Evolutionary conservation across 768 basidiomycete species (phyloP).

Genomic region (Suillus americanus): DNA sequence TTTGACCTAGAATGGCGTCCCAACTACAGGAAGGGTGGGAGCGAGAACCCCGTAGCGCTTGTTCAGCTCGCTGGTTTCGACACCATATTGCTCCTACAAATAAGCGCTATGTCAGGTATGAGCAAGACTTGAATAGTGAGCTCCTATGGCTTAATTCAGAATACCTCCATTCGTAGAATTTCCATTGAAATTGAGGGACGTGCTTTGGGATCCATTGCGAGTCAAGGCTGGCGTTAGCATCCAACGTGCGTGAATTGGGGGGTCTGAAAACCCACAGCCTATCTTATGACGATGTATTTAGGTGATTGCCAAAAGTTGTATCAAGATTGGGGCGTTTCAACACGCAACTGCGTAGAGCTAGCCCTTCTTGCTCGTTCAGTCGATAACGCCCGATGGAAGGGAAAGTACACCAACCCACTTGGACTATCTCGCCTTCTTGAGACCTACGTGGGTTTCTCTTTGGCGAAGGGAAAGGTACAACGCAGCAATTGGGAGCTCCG

Average conservation of each 20-base stretch:
- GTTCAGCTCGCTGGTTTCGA: constrained; percentile 66
- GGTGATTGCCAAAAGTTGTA: constrained; percentile 70
- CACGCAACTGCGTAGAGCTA: constrained; percentile 63
- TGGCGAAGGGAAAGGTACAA: constrained; percentile 60
- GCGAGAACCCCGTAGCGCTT: constrained; percentile 69
- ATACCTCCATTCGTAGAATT: constrained; percentile 42
- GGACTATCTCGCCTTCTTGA: constrained; percentile 68
- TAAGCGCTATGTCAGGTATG: constrained; percentile 55
- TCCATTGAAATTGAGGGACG: constrained; percentile 45
- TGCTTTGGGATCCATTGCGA: constrained; percentile 54
- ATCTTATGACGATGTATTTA: constrained; percentile 26
- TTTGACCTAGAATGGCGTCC: constrained; percentile 86
- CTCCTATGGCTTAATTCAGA: background rate
- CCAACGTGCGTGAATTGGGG: constrained; percentile 44
- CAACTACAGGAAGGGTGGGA: constrained; percentile 46
- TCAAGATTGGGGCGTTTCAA: constrained; percentile 41
- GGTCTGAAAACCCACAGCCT: background rate
- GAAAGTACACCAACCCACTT: constrained; percentile 57
- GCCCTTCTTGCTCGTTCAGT: constrained; percentile 66
- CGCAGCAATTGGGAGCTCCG: constrained; percentile 69
- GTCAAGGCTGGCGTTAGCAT: constrained; percentile 75
- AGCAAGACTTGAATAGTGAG: constrained; percentile 1
- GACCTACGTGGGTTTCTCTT: constrained; percentile 49
- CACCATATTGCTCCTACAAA: constrained; percentile 61
- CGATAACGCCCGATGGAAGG: constrained; percentile 74